Evolutionary conservation across 2,329 filamentous ascomycete species (phyloP).

Genomic region (Purpureocillium takamizusanense): DNA sequence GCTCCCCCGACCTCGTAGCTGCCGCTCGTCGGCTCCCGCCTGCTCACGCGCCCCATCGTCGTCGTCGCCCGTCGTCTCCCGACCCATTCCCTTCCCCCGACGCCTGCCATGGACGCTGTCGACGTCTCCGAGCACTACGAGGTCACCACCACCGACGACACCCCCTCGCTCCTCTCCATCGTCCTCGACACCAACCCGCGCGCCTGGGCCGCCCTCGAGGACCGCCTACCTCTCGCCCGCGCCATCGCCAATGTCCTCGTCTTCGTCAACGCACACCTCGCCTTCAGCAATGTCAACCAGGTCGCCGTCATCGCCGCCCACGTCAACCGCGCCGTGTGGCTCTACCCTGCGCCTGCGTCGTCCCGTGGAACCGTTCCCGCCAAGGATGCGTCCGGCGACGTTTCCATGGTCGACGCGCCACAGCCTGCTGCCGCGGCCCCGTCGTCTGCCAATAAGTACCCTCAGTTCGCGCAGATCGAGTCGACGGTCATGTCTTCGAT

Average conservation of each 20-base stretch:
- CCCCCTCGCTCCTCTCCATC: slow-evolving; percentile 79
- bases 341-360: slow-evolving; percentile 58
- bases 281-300: slow-evolving; percentile 87
- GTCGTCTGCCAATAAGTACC: slow-evolving; percentile 75
- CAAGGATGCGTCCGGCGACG: slow-evolving; percentile 36
- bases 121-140: slow-evolving; percentile 55
- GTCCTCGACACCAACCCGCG: slow-evolving; percentile 94
- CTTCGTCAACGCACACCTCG: slow-evolving; percentile 93
- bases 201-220: slow-evolving; percentile 74
- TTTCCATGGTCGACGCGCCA: slow-evolving; percentile 46
- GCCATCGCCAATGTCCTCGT: slow-evolving; percentile 84
- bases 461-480: slow-evolving; percentile 83
- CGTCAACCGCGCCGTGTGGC: slow-evolving; percentile 75
- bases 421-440: slow-evolving; percentile 23
- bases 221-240: slow-evolving; percentile 69
- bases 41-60: slow-evolving; percentile 5
- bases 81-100: too few relatives aligned
- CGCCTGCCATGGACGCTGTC: slow-evolving; percentile 38
- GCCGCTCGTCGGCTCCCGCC: slow-evolving; percentile 5
- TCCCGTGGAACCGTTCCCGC: slow-evolving; percentile 4
- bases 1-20: slow-evolving; percentile 24
- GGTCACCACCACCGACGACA: slow-evolving; percentile 42
- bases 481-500: slow-evolving; percentile 68
- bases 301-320: slow-evolving; percentile 89
- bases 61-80: slow-evolving; percentile 4